phyloP scores from a whole-genome alignment of 75 land plant species.

The Chamaecyparis obtusa region DNA sequence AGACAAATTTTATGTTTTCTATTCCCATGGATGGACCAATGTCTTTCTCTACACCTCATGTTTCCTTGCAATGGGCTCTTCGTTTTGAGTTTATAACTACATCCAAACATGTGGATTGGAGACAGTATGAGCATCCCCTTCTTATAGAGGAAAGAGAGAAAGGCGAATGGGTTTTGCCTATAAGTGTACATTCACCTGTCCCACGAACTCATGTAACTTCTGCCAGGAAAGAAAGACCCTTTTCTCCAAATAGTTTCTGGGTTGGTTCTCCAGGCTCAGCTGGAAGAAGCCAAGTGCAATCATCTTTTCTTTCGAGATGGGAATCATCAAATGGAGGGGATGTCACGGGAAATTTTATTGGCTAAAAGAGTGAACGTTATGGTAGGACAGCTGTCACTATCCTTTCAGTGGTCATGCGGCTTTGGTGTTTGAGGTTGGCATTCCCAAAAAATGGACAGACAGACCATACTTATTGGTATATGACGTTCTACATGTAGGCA shows the following conservation, averaged over 20 bases:
- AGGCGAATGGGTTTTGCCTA: conserved; percentile 92
- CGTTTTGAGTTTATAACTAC: conserved; percentile 94
- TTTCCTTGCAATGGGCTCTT: conserved; percentile 88
- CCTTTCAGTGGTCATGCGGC: not conserved
- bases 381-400: not conserved
- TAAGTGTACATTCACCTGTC: conserved; percentile 82
- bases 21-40: conserved; percentile 94
- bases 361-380: not conserved
- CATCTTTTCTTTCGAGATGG: conserved; percentile 18
- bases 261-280: conserved; percentile 35
- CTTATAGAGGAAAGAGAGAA: conserved; percentile 75
- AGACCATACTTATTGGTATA: not conserved
- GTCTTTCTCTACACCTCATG: conserved; percentile 78
- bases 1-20: conserved; percentile 90
- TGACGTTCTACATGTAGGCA: not conserved
- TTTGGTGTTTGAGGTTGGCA: not conserved
- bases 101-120: conserved; percentile 65
- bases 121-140: conserved; percentile 82
- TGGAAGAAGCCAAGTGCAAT: not conserved
- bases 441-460: not conserved
- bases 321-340: conserved; percentile 9
- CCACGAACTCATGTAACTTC: conserved; percentile 37
- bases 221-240: conserved; percentile 46
- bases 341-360: not conserved
- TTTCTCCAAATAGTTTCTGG: conserved; percentile 50